These are phyloP conservation scores for Gymnopus androsaceus DNA, from an alignment of 1,284 basidiomycete genomes.

Conservation along the genomic window DNA sequence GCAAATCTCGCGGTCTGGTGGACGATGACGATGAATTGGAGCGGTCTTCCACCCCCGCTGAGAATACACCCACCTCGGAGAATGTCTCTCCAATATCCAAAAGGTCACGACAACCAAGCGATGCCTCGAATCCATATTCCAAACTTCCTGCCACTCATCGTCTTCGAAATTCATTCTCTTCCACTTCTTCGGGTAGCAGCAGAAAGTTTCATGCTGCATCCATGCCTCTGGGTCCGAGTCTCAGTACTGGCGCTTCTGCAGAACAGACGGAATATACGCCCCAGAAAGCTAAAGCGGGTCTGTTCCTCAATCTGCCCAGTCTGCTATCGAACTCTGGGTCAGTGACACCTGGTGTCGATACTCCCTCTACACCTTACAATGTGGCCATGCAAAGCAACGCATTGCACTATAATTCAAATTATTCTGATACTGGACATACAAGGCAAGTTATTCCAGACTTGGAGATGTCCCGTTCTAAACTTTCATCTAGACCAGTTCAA, in stretches of 20 bases:
- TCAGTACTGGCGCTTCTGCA: slow-evolving; percentile 7
- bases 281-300: slow-evolving; percentile 16
- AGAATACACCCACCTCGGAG: not conserved
- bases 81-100: not conserved
- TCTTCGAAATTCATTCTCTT: slow-evolving; percentile 60
- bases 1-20: too few species aligned
- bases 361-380: slow-evolving; percentile 6
- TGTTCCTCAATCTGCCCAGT: slow-evolving; percentile 17
- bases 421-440: not conserved
- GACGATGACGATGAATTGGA: not conserved
- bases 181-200: slow-evolving; percentile 37
- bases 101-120: not conserved
- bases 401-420: slow-evolving; percentile 12
- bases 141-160: slow-evolving; percentile 39
- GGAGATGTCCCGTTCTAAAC: not conserved
- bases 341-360: slow-evolving; percentile 11
- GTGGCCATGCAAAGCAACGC: slow-evolving; percentile 17
- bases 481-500: not conserved
- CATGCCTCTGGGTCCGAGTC: slow-evolving; percentile 9
- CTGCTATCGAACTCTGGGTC: slow-evolving; percentile 7
- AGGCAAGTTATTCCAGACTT: not conserved
- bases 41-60: slow-evolving; percentile 19
- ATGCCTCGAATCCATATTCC: not conserved
- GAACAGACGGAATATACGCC: not conserved
- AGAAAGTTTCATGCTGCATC: slow-evolving; percentile 27